These are phyloP conservation scores for Hyphopichia pseudoburtonii DNA, from an alignment of 1,139 yeast species.

Conservation along the genomic window DNA sequence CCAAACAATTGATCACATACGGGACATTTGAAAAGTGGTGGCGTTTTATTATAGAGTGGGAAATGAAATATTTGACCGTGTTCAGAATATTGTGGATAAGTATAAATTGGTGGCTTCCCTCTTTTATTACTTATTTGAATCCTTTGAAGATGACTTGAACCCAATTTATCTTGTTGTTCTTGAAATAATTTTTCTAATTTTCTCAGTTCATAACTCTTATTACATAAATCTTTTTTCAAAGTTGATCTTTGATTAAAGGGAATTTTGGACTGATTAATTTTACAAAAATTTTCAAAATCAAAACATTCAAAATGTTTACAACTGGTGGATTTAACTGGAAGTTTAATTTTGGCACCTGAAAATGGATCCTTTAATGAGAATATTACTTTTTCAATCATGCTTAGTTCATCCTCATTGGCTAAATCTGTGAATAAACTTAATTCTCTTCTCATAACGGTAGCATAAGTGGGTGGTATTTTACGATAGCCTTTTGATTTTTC, in stretches of 20 bases:
- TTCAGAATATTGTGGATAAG: constrained; percentile 4
- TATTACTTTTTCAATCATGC: constrained; percentile 26
- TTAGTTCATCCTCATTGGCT: constrained; percentile 22
- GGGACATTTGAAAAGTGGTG: constrained; percentile 29
- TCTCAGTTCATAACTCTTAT: constrained; percentile 19
- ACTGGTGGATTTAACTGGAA: constrained; percentile 39
- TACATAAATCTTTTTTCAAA: constrained; percentile 28
- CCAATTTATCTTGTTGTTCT: constrained; percentile 3
- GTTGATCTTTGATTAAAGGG: constrained; percentile 28
- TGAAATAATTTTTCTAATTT: constrained; percentile 4
- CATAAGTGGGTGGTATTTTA: constrained; percentile 26
- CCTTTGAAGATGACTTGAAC: background rate
- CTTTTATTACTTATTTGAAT: background rate
- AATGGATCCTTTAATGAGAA: constrained; percentile 34
- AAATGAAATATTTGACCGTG: constrained; percentile 6
- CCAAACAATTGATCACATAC: constrained; percentile 39
- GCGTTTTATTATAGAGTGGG: constrained; percentile 4
- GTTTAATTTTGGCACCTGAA: constrained; percentile 35
- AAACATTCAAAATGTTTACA: constrained; percentile 50
- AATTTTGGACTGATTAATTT: constrained; percentile 29
- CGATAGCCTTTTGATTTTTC: constrained; percentile 15
- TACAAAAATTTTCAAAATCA: constrained; percentile 45
- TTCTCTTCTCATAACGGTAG: constrained; percentile 21
- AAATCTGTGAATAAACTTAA: constrained; percentile 12
- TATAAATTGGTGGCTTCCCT: constrained; percentile 1